Evolutionary conservation across 1,284 basidiomycete species (phyloP), one percentile per base, ranked within the genome.

Genomic region (Boletus semigastroideus): DNA sequence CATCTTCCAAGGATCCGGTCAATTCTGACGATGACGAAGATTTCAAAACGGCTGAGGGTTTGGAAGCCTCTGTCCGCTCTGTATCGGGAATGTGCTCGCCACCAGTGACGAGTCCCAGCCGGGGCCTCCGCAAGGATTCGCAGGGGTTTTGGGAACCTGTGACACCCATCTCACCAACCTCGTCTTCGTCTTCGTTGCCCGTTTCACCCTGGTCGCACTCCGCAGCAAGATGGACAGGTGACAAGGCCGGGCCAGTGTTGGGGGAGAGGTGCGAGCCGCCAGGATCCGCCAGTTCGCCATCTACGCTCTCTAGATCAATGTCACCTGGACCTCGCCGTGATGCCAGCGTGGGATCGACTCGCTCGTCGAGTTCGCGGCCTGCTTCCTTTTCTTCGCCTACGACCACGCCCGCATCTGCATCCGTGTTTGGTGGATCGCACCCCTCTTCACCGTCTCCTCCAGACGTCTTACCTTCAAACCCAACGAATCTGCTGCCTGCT

Each of bases 91-190:
- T 46, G 13, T 44, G 36, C 28, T 59, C 58, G 14, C 48, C 64
- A 13, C 53, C 51, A 14, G 45, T 42, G 7, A 52, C 45, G 37
- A 59, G 53, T 53, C 49, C 48, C 9, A 46, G 44, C 12, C 31
- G 42, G 16, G 61, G 38, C 10, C 48, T 65, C 27, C 53, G 52
- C 16, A 67, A 55, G 45, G 56, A 64, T 56, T 46, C 56, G 13
- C 66, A 67, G 5, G 64, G 66, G n/a, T 68, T 68, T 40, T 68
- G 66, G 64, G 65, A 65, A 17, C 49, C 63, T n/a, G 33, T 55
- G 25, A 49, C 37, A 11, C 53, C 60, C 9, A 14, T 53, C 7
- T 67, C 63, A 11, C 63, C 65, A 20, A 62, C 46, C 17, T 31
- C 27, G 42, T 45, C 44, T 6, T 64, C 49, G 19, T 66, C 61